Percentiles rank a stretch among this genome's conserved stretches.
These are phyloP conservation scores for Rhynchosporium agropyri DNA, from an alignment of 2,329 filamentous ascomycete species.

Conservation along the genomic window DNA sequence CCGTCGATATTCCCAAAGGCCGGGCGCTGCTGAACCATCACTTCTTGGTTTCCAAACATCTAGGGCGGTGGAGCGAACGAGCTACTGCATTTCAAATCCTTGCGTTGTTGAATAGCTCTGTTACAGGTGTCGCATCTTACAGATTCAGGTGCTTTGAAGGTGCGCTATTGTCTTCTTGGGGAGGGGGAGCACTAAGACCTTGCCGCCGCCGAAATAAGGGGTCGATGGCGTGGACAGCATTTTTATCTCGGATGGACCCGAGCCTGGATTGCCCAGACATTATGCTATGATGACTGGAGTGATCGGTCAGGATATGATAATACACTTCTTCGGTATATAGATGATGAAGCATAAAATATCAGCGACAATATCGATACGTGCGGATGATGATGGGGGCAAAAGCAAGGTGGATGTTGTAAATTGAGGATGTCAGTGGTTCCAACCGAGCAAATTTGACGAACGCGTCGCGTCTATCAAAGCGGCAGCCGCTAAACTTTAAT, in stretches of 20 bases:
- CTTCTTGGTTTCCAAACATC: neutral
- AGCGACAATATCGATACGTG: neutral
- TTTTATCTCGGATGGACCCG: neutral
- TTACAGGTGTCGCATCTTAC: neutral
- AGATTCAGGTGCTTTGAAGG: neutral
- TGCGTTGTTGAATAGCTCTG: slow-evolving; percentile 2
- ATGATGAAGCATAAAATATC: neutral
- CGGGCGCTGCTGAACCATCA: slow-evolving; percentile 6
- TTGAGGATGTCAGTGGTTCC: slow-evolving; percentile 13
- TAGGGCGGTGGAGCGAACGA: too few relatives aligned
- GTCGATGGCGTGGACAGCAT: neutral
- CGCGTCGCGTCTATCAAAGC: slow-evolving; percentile 14
- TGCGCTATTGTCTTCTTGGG: slow-evolving; percentile 12
- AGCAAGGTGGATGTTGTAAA: too few relatives aligned
- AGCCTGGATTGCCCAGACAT: neutral
- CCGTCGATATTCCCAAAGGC: slow-evolving; percentile 9
- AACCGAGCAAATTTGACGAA: slow-evolving; percentile 15
- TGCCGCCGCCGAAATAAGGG: slow-evolving; percentile 11
- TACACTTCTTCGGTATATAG: neutral
- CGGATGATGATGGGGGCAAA: neutral
- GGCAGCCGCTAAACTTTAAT: slow-evolving; percentile 6
- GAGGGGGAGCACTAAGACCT: slow-evolving; percentile 4
- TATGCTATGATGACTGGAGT: neutral
- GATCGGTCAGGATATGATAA: neutral
- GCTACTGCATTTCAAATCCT: neutral